Base-by-base conservation (phyloP, 2,329 filamentous ascomycete genomes). In the Colletotrichum endophyticum region DNA sequence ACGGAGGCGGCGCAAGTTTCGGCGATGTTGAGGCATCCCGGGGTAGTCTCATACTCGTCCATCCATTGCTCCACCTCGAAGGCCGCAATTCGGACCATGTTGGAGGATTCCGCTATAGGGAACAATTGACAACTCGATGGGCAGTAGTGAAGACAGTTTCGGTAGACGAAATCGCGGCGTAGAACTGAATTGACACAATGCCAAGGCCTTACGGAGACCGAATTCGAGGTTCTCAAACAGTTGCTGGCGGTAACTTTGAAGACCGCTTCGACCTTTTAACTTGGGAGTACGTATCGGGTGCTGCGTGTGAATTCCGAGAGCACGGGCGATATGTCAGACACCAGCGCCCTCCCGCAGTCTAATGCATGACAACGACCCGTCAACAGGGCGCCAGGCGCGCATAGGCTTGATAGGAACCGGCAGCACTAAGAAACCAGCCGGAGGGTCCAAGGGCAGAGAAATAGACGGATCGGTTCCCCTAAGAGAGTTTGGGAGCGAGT, bases 1-100 rank as follows among this genome's bases (percentile, higher is more conserved):
- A 96, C 88, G 5, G 94, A 95, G 4, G 93, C 92, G 72, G 92
- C 94, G 81, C 95, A 96, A 1, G 95, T 96, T 84, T 96, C 95
- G 73, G 94, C 94, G 66, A 96, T 90, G 83, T 98, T 96, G 83
- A 93, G 82, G 3, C 90, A 88, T 7, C 87, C 88, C 0, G 89
- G 89, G 4, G 88, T 91, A 11, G 80, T 87, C 81, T 93, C 90
- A 78, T 92, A 91, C 71, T 86, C 84, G 83, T 92, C 90, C 91
- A 93, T 93, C 92, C 92, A 94, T 84, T 92, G 84, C 85, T 98
- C 95, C 11, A 97, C 94, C 19, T 91, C 89, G 81, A 95, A 95
- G 2, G 77, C 68, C 62, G 77, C 53, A 32, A 78, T 66, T 15
- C 72, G 83, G 77, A 85, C 84, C 84, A 86, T 85, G 28, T 63